Evolutionary conservation across 2,329 filamentous ascomycete genomes (phyloP).

Genomic region (Aureobasidium sp.): DNA sequence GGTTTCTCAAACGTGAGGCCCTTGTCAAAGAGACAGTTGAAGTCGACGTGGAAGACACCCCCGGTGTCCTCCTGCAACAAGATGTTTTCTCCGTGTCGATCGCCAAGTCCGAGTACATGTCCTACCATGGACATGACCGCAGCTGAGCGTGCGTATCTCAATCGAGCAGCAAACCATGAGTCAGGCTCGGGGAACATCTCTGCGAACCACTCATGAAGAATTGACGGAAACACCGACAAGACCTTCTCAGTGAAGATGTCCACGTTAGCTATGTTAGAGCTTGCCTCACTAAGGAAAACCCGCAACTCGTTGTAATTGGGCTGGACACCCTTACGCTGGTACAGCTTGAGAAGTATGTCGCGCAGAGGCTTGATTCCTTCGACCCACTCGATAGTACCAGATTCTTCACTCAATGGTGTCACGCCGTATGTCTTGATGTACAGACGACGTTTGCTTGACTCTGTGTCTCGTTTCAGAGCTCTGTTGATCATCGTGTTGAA

Average conservation of each 20-base stretch:
- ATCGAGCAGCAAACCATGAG: slow-evolving; percentile 80
- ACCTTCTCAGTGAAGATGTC: slow-evolving; percentile 64
- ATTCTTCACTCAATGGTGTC: slow-evolving; percentile 93
- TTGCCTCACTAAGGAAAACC: slow-evolving; percentile 56
- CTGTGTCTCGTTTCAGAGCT: slow-evolving; percentile 82
- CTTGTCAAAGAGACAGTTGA: slow-evolving; percentile 99
- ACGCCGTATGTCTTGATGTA: slow-evolving; percentile 98
- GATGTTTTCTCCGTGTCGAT: slow-evolving; percentile 96
- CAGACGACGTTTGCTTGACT: slow-evolving; percentile 80
- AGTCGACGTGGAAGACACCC: slow-evolving; percentile 94
- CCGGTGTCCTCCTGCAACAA: slow-evolving; percentile 90
- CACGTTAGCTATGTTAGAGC: slow-evolving; percentile 55
- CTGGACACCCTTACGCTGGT: slow-evolving; percentile 64
- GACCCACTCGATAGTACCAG: slow-evolving; percentile 97
- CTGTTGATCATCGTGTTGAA: slow-evolving; percentile 98
- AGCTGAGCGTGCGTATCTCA: slow-evolving; percentile 85
- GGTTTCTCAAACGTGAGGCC: slow-evolving; percentile 92
- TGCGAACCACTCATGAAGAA: slow-evolving; percentile 91
- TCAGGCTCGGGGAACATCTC: slow-evolving; percentile 91
- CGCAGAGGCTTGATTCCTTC: slow-evolving; percentile 90
- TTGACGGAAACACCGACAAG: slow-evolving; percentile 64
- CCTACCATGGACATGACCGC: slow-evolving; percentile 99
- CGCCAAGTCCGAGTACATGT: slow-evolving; percentile 84
- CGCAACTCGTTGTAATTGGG: slow-evolving; percentile 62
- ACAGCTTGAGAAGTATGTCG: slow-evolving; percentile 76